Conservation (phyloP, 306 rosid genomes). For the Glycyrrhiza uralensis region DNA sequence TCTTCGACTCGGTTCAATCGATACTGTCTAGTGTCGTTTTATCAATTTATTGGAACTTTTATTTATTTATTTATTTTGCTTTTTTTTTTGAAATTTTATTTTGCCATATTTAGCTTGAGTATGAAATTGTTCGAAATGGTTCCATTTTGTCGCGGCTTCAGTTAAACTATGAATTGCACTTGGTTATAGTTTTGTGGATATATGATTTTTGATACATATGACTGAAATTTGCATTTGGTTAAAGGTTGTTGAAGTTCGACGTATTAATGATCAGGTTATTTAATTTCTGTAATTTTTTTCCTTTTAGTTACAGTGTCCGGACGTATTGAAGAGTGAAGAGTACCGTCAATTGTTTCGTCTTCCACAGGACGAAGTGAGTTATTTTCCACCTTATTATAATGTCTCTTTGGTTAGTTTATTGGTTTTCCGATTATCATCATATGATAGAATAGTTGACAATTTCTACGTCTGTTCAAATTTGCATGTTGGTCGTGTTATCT, state of each 20-base stretch:
- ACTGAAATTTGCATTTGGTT: background rate
- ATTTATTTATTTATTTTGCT: background rate
- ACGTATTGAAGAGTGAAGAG: constrained; percentile 75
- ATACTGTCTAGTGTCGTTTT: background rate
- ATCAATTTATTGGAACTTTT: background rate
- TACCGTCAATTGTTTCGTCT: constrained; percentile 94
- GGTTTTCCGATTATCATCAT: constrained; percentile 1
- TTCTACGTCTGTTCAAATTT: constrained; percentile 5
- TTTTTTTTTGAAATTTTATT: too few species aligned
- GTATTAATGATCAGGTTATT: background rate
- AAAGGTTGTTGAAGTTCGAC: background rate
- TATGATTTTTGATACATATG: background rate
- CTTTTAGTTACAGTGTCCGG: constrained; percentile 41
- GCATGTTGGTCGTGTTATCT: background rate
- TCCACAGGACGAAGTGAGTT: constrained; percentile 83
- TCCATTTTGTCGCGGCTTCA: background rate
- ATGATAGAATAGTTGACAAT: constrained; percentile 9
- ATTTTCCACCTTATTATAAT: constrained; percentile 15
- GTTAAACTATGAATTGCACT: background rate
- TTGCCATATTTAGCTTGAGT: background rate
- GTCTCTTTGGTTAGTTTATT: background rate
- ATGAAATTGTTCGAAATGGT: background rate
- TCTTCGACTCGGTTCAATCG: constrained; percentile 4
- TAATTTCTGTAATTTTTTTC: background rate
- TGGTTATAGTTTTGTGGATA: background rate